Evolutionary conservation across 208 protist genomes (phyloP).

Genomic region (Blastocrithidia nonstop): DNA sequence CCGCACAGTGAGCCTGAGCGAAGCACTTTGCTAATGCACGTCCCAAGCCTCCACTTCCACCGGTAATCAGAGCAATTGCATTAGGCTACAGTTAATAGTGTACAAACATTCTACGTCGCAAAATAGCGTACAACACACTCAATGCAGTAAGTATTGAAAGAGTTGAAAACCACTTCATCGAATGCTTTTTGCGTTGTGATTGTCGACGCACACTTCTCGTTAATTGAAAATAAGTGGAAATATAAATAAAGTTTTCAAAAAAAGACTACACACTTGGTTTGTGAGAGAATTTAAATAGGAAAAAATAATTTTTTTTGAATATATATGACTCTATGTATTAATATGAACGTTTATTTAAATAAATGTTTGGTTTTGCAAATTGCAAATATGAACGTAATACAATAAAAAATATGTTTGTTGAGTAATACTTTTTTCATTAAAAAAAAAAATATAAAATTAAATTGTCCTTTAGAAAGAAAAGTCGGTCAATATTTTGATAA

Average conservation of each 20-base stretch:
- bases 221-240: too few species aligned
- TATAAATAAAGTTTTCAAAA: too few species aligned
- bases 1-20: constrained; percentile 21
- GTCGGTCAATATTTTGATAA: background rate
- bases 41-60: constrained; percentile 52
- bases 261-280: too few species aligned
- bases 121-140: background rate
- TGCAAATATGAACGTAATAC: background rate
- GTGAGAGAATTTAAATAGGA: too few species aligned
- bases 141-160: background rate
- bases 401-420: constrained; percentile 2
- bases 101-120: too few species aligned
- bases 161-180: background rate
- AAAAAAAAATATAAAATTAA: constrained; percentile 3
- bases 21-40: constrained; percentile 51
- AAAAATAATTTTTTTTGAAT: too few species aligned
- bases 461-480: constrained; percentile 2
- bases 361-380: background rate
- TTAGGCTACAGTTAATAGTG: constrained; percentile 15
- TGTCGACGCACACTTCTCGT: too few species aligned
- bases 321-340: background rate
- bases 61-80: constrained; percentile 59
- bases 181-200: too few species aligned
- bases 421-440: background rate
- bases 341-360: constrained; percentile 2